Conservation (phyloP, 768 basidiomycete species). For the Ramaria sp. region DNA sequence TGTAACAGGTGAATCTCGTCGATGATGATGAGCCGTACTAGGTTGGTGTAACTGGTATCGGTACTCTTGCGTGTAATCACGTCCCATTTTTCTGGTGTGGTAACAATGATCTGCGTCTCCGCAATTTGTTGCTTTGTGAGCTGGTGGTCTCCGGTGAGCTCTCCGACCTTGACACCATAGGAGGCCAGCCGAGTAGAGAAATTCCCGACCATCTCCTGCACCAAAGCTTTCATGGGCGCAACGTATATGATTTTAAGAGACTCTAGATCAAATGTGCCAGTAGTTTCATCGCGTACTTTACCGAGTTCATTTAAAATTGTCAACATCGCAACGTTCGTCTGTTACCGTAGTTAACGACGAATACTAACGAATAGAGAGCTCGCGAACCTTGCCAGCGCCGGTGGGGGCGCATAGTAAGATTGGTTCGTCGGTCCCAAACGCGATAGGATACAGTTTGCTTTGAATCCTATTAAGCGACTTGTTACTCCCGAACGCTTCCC, state of each 20-base stretch:
- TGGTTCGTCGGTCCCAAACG: slow-evolving; percentile 92
- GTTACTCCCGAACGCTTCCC: slow-evolving; percentile 63
- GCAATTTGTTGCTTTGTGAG: slow-evolving; percentile 97
- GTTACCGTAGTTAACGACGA: slow-evolving; percentile 14
- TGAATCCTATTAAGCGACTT: slow-evolving; percentile 82
- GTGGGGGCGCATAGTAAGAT: slow-evolving; percentile 95
- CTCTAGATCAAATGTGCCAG: slow-evolving; percentile 73
- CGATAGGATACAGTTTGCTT: slow-evolving; percentile 84
- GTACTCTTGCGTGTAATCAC: slow-evolving; percentile 98
- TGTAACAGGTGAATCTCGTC: slow-evolving; percentile 97
- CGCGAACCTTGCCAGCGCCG: slow-evolving; percentile 88
- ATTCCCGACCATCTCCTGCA: slow-evolving; percentile 98
- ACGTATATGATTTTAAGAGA: slow-evolving; percentile 96
- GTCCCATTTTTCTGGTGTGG: slow-evolving; percentile 99
- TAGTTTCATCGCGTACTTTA: slow-evolving; percentile 77
- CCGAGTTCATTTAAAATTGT: slow-evolving; percentile 84
- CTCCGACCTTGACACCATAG: slow-evolving; percentile 79
- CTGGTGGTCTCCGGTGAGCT: slow-evolving; percentile 94
- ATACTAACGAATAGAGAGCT: neutral
- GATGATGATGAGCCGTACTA: slow-evolving; percentile 92
- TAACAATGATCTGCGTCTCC: slow-evolving; percentile 96
- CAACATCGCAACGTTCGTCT: slow-evolving; percentile 98
- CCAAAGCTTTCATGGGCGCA: slow-evolving; percentile 98
- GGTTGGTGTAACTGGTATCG: slow-evolving; percentile 93
- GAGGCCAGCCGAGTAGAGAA: slow-evolving; percentile 65